Percentiles rank a stretch among this genome's conserved stretches.
Conservation (phyloP, 192 early-diverging fungal genomes). For the Lobosporangium transversale region DNA sequence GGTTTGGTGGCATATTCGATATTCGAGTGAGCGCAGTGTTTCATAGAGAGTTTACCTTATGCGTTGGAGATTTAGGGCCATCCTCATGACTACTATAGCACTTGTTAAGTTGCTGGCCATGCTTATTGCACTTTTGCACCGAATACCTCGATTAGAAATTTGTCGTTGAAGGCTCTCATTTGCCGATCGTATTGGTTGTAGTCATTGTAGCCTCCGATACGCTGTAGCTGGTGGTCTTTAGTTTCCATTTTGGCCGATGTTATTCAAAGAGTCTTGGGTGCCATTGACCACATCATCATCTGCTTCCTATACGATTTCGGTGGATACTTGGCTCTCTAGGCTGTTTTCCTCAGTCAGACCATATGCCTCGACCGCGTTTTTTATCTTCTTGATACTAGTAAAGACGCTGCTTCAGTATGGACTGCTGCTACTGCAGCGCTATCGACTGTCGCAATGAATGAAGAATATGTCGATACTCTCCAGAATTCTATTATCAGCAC, state of each 20-base stretch:
- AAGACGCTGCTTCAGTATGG: conserved; percentile 58
- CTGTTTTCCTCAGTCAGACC: conserved; percentile 55
- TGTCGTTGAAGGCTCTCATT: conserved; percentile 65
- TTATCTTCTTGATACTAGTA: conserved; percentile 61
- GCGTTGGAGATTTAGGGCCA: conserved; percentile 66
- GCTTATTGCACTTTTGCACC: conserved; percentile 66
- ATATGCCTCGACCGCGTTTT: conserved; percentile 66
- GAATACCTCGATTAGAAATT: conserved; percentile 71
- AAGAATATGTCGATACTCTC: conserved; percentile 72
- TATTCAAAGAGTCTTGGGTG: conserved; percentile 62
- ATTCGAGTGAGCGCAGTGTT: conserved; percentile 68
- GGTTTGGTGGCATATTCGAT: conserved; percentile 73
- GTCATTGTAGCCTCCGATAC: conserved; percentile 70
- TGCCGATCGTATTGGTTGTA: conserved; percentile 66
- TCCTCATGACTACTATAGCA: conserved; percentile 61
- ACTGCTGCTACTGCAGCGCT: conserved; percentile 65
- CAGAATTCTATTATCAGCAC: conserved; percentile 73
- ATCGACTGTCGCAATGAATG: conserved; percentile 67
- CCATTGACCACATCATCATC: conserved; percentile 61
- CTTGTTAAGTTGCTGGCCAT: conserved; percentile 65
- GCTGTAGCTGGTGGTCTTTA: conserved; percentile 72
- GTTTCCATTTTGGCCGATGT: conserved; percentile 72
- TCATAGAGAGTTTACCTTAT: conserved; percentile 64
- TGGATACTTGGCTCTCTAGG: conserved; percentile 73
- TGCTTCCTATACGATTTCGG: conserved; percentile 65